Evolutionary conservation across 2,329 filamentous ascomycete genomes (phyloP).

Genomic region (Colletotrichum plurivorum): DNA sequence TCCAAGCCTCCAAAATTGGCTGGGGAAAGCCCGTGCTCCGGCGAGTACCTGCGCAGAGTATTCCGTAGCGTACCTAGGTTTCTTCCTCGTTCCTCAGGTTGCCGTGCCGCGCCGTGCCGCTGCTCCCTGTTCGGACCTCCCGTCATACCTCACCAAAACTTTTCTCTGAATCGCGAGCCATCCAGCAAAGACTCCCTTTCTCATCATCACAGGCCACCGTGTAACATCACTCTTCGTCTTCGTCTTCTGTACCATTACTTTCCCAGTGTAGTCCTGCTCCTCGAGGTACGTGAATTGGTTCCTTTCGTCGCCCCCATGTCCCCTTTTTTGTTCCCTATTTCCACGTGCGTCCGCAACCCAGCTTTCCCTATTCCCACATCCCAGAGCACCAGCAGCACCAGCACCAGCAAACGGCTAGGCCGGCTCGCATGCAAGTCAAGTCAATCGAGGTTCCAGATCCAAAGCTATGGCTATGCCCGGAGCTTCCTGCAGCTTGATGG

Average conservation of each 20-base stretch:
- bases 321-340: too few relatives aligned
- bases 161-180: conserved; percentile 19
- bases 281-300: conserved; percentile 33
- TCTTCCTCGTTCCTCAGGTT: conserved; percentile 38
- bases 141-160: conserved; percentile 40
- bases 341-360: conserved; percentile 6
- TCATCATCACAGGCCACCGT: conserved; percentile 34
- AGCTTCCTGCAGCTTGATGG: conserved; percentile 13
- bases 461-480: conserved; percentile 5
- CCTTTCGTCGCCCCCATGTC: conserved; percentile 11
- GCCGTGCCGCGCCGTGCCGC: conserved; percentile 21
- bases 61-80: not conserved
- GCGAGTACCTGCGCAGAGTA: not conserved
- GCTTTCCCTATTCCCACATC: conserved; percentile 12
- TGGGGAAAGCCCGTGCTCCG: not conserved
- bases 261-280: conserved; percentile 35
- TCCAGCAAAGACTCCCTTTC: conserved; percentile 10
- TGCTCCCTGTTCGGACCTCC: conserved; percentile 17
- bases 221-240: conserved; percentile 51
- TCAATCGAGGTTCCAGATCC: conserved; percentile 14
- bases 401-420: conserved; percentile 9
- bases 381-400: conserved; percentile 1
- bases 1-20: not conserved
- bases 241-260: conserved; percentile 47
- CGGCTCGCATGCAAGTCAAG: conserved; percentile 27